These are phyloP conservation scores for Salicornia ramosissima DNA, from an alignment of 148 eudicot genomes.

Conservation along the genomic window DNA sequence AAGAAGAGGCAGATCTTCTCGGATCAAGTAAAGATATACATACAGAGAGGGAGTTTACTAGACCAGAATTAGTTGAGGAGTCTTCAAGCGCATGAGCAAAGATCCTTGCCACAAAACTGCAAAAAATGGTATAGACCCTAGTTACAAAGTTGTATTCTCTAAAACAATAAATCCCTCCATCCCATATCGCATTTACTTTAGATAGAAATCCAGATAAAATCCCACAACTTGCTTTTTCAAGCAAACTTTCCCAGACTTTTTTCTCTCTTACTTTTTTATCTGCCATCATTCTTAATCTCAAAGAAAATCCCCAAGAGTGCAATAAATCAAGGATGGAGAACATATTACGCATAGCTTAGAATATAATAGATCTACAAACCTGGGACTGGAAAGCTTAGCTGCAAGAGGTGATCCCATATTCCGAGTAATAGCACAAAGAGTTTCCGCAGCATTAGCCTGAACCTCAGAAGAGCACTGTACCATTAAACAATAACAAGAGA, in stretches of 20 bases:
- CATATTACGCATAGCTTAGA: not conserved
- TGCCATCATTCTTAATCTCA: not conserved
- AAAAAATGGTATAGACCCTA: slow-evolving; percentile 19
- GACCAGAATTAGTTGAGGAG: slow-evolving; percentile 64
- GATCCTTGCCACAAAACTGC: slow-evolving; percentile 90
- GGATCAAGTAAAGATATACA: slow-evolving; percentile 96
- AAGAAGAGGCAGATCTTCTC: slow-evolving; percentile 66
- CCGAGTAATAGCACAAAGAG: slow-evolving; percentile 78
- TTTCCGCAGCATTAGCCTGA: slow-evolving; percentile 94
- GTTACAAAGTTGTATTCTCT: not conserved
- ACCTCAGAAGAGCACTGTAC: slow-evolving; percentile 86
- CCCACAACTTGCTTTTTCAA: not conserved
- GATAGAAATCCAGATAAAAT: no score
- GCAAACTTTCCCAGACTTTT: not conserved
- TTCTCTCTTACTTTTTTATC: not conserved
- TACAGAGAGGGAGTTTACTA: slow-evolving; percentile 80
- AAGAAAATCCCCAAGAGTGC: not conserved
- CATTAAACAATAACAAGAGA: slow-evolving; percentile 19
- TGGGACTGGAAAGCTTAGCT: slow-evolving; percentile 77
- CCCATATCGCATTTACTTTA: not conserved
- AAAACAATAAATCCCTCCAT: not conserved
- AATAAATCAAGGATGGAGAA: not conserved
- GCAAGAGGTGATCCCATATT: slow-evolving; percentile 88
- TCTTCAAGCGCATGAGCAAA: slow-evolving; percentile 80
- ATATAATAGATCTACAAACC: slow-evolving; percentile 39